These are phyloP conservation scores for Phytophthora constricta DNA, from an alignment of 352 stramenopile genomes.

Conservation along the genomic window DNA sequence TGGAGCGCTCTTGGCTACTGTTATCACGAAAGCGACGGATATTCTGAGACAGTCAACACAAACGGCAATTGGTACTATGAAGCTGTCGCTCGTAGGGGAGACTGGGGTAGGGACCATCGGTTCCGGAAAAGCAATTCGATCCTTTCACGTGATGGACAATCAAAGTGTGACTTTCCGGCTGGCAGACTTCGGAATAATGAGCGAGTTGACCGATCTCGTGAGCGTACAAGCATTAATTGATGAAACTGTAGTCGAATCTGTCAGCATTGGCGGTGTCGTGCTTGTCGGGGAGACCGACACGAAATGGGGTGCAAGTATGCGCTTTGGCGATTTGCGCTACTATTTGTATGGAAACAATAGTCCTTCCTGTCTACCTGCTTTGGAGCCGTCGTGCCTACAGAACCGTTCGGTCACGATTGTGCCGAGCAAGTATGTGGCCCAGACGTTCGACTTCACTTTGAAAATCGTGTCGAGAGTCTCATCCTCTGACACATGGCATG, in stretches of 20 bases:
- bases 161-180: slow-evolving; percentile 50
- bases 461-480: slow-evolving; percentile 34
- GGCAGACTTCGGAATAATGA: slow-evolving; percentile 36
- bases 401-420: slow-evolving; percentile 38
- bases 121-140: slow-evolving; percentile 20
- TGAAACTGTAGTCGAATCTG: slow-evolving; percentile 19
- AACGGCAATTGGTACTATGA: slow-evolving; percentile 18
- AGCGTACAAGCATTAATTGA: slow-evolving; percentile 24
- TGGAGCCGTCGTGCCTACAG: slow-evolving; percentile 19
- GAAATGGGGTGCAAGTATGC: slow-evolving; percentile 14
- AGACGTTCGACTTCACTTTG: slow-evolving; percentile 49
- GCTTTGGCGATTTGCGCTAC: slow-evolving; percentile 24
- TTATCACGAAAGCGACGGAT: slow-evolving; percentile 27
- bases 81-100: slow-evolving; percentile 26
- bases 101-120: slow-evolving; percentile 23
- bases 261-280: slow-evolving; percentile 21
- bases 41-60: slow-evolving; percentile 21
- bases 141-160: slow-evolving; percentile 48
- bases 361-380: slow-evolving; percentile 11
- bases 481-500: slow-evolving; percentile 16
- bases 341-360: slow-evolving; percentile 22
- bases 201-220: slow-evolving; percentile 33
- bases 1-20: slow-evolving; percentile 17
- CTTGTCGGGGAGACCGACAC: slow-evolving; percentile 13
- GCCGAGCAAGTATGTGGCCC: slow-evolving; percentile 43